phyloP scores from a whole-genome alignment of 441 rosid genomes.

The Adansonia gregorii region DNA sequence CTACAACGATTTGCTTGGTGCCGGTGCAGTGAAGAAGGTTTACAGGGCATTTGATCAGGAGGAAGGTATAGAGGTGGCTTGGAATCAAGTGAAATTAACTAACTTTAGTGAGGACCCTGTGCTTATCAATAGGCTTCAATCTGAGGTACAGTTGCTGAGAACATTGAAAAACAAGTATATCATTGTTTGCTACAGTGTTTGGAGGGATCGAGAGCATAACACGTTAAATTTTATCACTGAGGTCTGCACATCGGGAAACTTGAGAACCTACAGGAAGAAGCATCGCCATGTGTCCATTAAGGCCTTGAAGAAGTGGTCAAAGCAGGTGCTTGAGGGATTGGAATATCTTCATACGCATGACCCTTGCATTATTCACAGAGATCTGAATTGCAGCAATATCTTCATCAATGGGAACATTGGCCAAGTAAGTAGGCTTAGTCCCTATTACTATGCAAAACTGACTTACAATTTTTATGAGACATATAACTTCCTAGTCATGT shows the following conservation, averaged over 20 bases:
- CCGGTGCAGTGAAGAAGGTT: slow-evolving; percentile 73
- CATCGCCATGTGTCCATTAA: slow-evolving; percentile 76
- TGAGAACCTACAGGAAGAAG: slow-evolving; percentile 66
- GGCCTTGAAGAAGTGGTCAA: slow-evolving; percentile 79
- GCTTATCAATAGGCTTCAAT: slow-evolving; percentile 57
- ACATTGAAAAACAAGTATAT: slow-evolving; percentile 59
- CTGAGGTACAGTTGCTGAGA: slow-evolving; percentile 69
- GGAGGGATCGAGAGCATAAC: slow-evolving; percentile 54
- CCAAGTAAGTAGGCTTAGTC: slow-evolving; percentile 40
- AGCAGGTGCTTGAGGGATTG: slow-evolving; percentile 70
- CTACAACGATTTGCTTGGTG: slow-evolving; percentile 59
- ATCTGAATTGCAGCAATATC: slow-evolving; percentile 74
- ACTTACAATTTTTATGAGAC: slow-evolving; percentile 1
- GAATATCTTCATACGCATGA: slow-evolving; percentile 63
- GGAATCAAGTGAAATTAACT: slow-evolving; percentile 70
- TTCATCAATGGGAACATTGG: slow-evolving; percentile 75
- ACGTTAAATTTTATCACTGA: slow-evolving; percentile 69
- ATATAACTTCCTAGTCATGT: neutral
- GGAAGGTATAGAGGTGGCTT: slow-evolving; percentile 76
- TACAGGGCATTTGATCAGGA: slow-evolving; percentile 70
- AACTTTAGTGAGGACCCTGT: slow-evolving; percentile 54
- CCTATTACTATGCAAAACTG: neutral
- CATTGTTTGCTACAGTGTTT: slow-evolving; percentile 62
- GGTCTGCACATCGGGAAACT: slow-evolving; percentile 70
- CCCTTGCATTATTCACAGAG: slow-evolving; percentile 57